These are phyloP conservation scores for Colletotrichum sidae DNA, from an alignment of 2,329 filamentous ascomycete genomes.

Conservation along the genomic window DNA sequence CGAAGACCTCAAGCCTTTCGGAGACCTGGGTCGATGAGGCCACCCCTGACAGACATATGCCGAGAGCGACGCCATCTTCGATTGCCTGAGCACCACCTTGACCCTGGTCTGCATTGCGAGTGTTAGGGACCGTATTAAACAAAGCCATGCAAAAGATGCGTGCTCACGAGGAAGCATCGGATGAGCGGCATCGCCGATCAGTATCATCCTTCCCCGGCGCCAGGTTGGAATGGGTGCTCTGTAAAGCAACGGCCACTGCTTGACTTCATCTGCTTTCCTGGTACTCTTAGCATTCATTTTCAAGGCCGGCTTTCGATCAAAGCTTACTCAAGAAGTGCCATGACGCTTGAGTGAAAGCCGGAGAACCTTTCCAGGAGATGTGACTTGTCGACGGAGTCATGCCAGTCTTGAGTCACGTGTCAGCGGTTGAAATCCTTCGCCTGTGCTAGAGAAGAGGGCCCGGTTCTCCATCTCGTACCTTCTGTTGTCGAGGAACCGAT, in stretches of 20 bases:
- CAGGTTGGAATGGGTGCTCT: conserved; percentile 47
- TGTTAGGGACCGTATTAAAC: neutral
- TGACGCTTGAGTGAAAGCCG: conserved; percentile 43
- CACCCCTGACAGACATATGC: conserved; percentile 42
- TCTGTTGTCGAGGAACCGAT: conserved; percentile 26
- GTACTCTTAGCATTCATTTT: neutral
- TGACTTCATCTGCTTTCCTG: conserved; percentile 50
- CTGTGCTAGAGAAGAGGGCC: neutral
- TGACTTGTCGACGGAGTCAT: conserved; percentile 42
- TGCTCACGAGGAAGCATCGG: conserved; percentile 51
- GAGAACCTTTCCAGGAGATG: conserved; percentile 44
- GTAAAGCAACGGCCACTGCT: conserved; percentile 50
- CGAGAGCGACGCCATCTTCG: conserved; percentile 50
- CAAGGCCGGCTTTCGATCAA: neutral
- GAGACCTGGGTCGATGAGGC: conserved; percentile 38
- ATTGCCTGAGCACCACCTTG: conserved; percentile 51
- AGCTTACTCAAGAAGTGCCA: conserved; percentile 43
- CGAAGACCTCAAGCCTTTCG: conserved; percentile 42
- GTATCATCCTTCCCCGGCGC: conserved; percentile 45
- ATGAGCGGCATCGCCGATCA: conserved; percentile 53
- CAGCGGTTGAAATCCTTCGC: neutral
- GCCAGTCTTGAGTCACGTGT: conserved; percentile 16
- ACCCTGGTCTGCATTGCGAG: conserved; percentile 46
- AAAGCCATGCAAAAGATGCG: neutral
- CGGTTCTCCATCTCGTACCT: neutral